These are phyloP conservation scores for Tilletiopsis washingtonensis DNA, from an alignment of 1,284 basidiomycete species.

Conservation along the genomic window DNA sequence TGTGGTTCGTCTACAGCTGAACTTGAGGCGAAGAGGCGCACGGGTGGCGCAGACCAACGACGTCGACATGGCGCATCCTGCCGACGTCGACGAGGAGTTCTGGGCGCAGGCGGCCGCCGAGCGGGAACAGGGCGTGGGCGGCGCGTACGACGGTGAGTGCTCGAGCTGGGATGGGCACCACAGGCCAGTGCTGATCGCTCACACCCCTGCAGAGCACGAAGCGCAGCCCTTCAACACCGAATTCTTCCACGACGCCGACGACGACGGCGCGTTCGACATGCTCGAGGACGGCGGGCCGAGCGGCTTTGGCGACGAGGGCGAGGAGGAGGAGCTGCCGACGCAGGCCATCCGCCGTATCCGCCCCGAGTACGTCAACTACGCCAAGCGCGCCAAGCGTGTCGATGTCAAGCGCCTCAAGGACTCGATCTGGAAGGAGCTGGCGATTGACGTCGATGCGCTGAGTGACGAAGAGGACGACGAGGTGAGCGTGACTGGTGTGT, in stretches of 20 bases:
- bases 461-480: neutral
- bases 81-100: slow-evolving; percentile 84
- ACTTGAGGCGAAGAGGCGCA: slow-evolving; percentile 9
- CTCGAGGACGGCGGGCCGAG: slow-evolving; percentile 31
- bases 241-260: slow-evolving; percentile 89
- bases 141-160: slow-evolving; percentile 10
- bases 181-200: neutral
- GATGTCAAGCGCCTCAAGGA: slow-evolving; percentile 96
- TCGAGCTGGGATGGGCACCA: slow-evolving; percentile 1
- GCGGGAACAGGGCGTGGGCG: slow-evolving; percentile 3
- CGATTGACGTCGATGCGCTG: slow-evolving; percentile 8
- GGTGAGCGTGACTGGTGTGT: too few relatives aligned
- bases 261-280: slow-evolving; percentile 52
- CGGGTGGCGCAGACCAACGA: slow-evolving; percentile 7
- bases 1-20: slow-evolving; percentile 2
- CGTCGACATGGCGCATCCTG: slow-evolving; percentile 56
- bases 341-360: slow-evolving; percentile 65
- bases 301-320: slow-evolving; percentile 50
- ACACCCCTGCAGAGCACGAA: neutral
- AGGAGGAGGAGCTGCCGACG: slow-evolving; percentile 75
- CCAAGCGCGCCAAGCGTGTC: slow-evolving; percentile 90
- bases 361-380: slow-evolving; percentile 87
- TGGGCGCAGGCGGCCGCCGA: slow-evolving; percentile 82
- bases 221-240: slow-evolving; percentile 76
- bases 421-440: slow-evolving; percentile 88